Base-by-base conservation (phyloP, 1,284 basidiomycete species). In the Retiboletus flavoniger region DNA sequence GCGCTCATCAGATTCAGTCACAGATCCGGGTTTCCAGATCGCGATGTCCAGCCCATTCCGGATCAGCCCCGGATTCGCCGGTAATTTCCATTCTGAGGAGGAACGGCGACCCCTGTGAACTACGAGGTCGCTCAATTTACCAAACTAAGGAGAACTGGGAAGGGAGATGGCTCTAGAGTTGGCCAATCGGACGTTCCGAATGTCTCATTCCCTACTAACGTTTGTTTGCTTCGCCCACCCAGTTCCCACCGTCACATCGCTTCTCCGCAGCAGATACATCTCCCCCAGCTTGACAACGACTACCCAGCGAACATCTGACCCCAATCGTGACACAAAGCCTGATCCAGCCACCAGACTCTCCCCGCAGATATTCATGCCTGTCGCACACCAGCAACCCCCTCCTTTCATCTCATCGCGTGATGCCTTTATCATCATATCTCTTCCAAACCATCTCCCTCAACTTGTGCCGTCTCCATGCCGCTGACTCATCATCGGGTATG, bases 1-100 rank as follows among this genome's bases (percentile, higher is more conserved):
- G 68, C 70, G 67, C 68, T 70, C 69, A 58, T 71, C 68, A 69
- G 61, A 62, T 66, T 62, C 51, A 40, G 51, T 49, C 44, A 38
- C 53, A 70, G 67, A 67, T 70, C 61, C 59, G 49, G 68, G 60
- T 65, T 54, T 16, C 41, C 28, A 69, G 61, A 68, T 70, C 50
- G 31, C 52, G 51, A 57, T 59, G 34, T 52, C 46, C 34, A 40
- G 34, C 7, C 39, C 45, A 35, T 54, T 51, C 63, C 57, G 57
- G 65, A 67, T 67, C 53, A 56, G 19, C 45, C 45, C 58, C 67
- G 67, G 69, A 70, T 70, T 60, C 61, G 9, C 44, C 7, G 3
- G 3, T 2, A 2, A 3, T 36, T 49, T 4, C 54, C 36, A 26
- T 35, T 60, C 26, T 5, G 2, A 11, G 48, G 9, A 17, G 6